These are phyloP conservation scores for Diaporthe humulicola DNA, from an alignment of 2,329 filamentous ascomycete genomes.

Conservation along the genomic window DNA sequence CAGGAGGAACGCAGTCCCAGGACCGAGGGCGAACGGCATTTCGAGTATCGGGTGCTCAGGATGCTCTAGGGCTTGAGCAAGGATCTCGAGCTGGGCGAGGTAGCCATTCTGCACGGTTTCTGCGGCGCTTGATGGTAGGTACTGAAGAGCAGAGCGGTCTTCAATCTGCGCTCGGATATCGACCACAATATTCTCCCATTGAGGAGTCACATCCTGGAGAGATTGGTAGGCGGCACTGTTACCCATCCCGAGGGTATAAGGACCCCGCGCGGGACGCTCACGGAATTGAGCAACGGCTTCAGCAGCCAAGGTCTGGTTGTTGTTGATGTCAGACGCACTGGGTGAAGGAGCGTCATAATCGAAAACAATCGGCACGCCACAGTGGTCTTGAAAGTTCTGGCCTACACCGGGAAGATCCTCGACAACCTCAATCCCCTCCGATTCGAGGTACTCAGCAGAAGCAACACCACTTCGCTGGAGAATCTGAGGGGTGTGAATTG, in stretches of 20 bases:
- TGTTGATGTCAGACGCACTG: not conserved
- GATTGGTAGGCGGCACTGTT: slow-evolving; percentile 4
- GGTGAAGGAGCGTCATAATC: not conserved
- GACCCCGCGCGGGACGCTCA: slow-evolving; percentile 9
- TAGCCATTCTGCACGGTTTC: not conserved
- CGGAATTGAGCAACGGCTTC: slow-evolving; percentile 13
- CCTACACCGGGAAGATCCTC: slow-evolving; percentile 51
- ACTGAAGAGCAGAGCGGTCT: slow-evolving; percentile 10
- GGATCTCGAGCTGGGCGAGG: slow-evolving; percentile 10
- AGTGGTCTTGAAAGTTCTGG: slow-evolving; percentile 47
- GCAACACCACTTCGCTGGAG: slow-evolving; percentile 52
- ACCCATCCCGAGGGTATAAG: not conserved
- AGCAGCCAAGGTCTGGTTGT: slow-evolving; percentile 12
- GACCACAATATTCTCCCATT: slow-evolving; percentile 6
- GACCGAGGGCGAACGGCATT: not conserved
- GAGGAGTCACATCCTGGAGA: not conserved
- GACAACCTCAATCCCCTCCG: slow-evolving; percentile 46
- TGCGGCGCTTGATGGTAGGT: not conserved
- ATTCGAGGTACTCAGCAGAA: slow-evolving; percentile 42
- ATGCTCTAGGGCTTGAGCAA: not conserved
- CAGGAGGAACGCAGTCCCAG: not conserved
- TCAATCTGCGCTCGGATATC: slow-evolving; percentile 6
- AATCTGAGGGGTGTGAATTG: slow-evolving; percentile 50
- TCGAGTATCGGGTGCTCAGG: slow-evolving; percentile 1
- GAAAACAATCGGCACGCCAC: slow-evolving; percentile 3